Conservation (phyloP, 768 basidiomycete genomes). For the Grammothele lineata region DNA sequence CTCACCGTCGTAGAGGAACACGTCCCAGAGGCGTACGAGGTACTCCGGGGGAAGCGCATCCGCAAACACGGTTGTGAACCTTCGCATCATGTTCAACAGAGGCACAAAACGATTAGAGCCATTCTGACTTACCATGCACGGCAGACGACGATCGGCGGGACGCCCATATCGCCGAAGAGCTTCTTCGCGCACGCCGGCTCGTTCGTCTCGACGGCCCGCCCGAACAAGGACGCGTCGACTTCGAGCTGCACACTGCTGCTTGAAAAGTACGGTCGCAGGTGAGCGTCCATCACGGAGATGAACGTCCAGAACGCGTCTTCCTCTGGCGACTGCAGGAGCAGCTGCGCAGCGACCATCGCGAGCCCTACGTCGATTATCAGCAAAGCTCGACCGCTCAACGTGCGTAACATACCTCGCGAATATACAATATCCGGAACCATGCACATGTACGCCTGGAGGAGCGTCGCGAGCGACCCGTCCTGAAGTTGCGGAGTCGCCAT, state of each 20-base stretch:
- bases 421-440: conserved; percentile 87
- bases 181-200: conserved; percentile 62
- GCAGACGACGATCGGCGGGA: conserved; percentile 55
- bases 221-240: conserved; percentile 70
- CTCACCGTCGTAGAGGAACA: conserved; percentile 78
- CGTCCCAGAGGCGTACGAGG: conserved; percentile 75
- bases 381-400: not conserved
- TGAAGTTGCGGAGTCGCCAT: conserved; percentile 55
- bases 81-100: not conserved
- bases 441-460: conserved; percentile 65
- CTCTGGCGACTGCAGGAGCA: conserved; percentile 72
- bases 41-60: conserved; percentile 60
- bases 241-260: conserved; percentile 58
- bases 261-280: conserved; percentile 77
- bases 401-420: conserved; percentile 42
- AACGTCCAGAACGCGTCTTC: conserved; percentile 93
- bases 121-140: conserved; percentile 50
- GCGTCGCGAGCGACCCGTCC: conserved; percentile 48
- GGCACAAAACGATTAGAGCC: not conserved
- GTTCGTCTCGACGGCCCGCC: conserved; percentile 59
- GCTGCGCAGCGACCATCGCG: conserved; percentile 64
- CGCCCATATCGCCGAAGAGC: conserved; percentile 58
- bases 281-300: conserved; percentile 79
- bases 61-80: conserved; percentile 74
- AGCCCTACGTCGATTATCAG: conserved; percentile 42